These are phyloP conservation scores for Pelargonium citronellum DNA, from an alignment of 441 rosid genomes.

Conservation along the genomic window DNA sequence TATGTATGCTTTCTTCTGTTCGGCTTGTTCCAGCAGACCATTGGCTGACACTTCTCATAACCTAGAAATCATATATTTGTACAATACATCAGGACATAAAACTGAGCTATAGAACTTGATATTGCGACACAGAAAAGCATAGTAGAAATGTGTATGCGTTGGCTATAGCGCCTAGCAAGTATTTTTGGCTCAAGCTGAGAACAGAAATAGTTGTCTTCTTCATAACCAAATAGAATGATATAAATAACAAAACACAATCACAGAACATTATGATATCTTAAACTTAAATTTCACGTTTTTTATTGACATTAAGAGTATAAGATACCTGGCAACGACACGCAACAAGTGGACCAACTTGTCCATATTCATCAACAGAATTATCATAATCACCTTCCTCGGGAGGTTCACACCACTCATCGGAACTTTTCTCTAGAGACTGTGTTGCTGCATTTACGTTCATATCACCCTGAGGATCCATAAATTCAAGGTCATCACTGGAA, in stretches of 20 bases:
- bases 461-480: conserved; percentile 20
- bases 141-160: not conserved
- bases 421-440: conserved; percentile 5
- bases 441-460: conserved; percentile 18
- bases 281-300: not conserved
- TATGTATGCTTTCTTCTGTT: conserved; percentile 87
- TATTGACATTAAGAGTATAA: not conserved
- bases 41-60: conserved; percentile 62
- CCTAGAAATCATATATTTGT: conserved; percentile 19
- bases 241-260: conserved; percentile 2
- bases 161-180: not conserved
- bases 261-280: not conserved
- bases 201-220: not conserved
- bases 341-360: conserved; percentile 42
- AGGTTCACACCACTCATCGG: conserved; percentile 33
- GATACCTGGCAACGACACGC: conserved; percentile 51
- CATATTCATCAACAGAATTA: conserved; percentile 22
- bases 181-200: not conserved
- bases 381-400: conserved; percentile 30
- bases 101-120: not conserved
- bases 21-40: conserved; percentile 83
- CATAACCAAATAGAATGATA: not conserved
- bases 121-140: conserved; percentile 1
- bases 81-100: not conserved
- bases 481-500: conserved; percentile 24